Evolutionary conservation across 352 stramenopile genomes (phyloP).

Genomic region (Globisporangium uncinulatum): DNA sequence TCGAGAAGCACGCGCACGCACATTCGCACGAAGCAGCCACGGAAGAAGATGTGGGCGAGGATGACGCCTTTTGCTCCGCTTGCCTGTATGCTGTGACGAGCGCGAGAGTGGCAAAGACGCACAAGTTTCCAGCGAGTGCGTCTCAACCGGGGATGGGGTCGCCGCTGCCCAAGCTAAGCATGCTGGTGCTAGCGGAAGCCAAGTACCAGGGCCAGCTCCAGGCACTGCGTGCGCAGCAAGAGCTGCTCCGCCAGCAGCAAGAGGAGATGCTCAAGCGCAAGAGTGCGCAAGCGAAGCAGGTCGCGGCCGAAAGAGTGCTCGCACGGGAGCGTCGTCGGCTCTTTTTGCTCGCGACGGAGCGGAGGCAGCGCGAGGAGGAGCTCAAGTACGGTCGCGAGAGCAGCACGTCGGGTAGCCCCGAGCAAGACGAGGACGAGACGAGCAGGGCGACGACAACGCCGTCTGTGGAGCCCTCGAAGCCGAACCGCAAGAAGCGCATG

Average conservation of each 20-base stretch:
- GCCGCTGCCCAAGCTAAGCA: constrained; percentile 37
- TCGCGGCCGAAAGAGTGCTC: constrained; percentile 21
- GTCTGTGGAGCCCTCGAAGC: neutral
- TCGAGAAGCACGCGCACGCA: constrained; percentile 5
- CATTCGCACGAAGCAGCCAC: neutral
- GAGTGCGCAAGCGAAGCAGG: constrained; percentile 24
- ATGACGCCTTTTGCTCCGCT: constrained; percentile 22
- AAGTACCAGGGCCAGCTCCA: constrained; percentile 50
- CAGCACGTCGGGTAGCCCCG: neutral
- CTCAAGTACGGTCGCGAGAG: constrained; percentile 23
- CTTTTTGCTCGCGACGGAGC: constrained; percentile 30
- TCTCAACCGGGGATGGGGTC: constrained; percentile 9
- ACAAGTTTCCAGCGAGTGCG: neutral
- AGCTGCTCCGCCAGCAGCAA: constrained; percentile 36
- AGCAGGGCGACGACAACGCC: neutral
- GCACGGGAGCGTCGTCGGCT: constrained; percentile 29
- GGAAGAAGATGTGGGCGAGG: constrained; percentile 5
- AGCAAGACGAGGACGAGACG: constrained; percentile 1
- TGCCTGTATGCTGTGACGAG: constrained; percentile 19
- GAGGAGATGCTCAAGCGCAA: constrained; percentile 37
- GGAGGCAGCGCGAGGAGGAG: constrained; percentile 42
- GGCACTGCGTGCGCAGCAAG: constrained; percentile 35
- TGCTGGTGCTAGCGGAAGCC: constrained; percentile 47
- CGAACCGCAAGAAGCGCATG: constrained; percentile 16
- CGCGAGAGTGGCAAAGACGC: neutral